These are phyloP conservation scores for Candida andamanensis DNA, from an alignment of 805 yeast species.

Conservation along the genomic window DNA sequence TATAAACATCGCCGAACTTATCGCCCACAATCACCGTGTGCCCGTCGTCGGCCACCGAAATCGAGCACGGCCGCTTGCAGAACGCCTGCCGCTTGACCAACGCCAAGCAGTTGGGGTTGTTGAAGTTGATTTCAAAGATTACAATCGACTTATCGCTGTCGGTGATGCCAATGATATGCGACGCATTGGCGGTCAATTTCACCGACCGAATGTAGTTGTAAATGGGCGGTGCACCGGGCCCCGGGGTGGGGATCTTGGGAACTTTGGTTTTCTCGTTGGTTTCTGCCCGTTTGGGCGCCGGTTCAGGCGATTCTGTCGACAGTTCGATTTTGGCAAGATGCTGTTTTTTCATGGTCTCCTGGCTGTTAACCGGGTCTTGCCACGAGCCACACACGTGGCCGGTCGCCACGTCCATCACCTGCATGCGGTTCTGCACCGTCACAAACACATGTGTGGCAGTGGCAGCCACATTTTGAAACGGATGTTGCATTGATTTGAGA, in stretches of 20 bases:
- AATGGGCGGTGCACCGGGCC: slow-evolving; percentile 64
- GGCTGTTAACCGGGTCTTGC: slow-evolving; percentile 54
- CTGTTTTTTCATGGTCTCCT: slow-evolving; percentile 42
- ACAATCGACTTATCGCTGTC: slow-evolving; percentile 81
- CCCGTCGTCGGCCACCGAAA: slow-evolving; percentile 53
- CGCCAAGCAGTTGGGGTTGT: slow-evolving; percentile 37
- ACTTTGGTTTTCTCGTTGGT: slow-evolving; percentile 24
- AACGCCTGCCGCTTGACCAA: slow-evolving; percentile 67
- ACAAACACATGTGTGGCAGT: slow-evolving; percentile 48
- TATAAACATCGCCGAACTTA: slow-evolving; percentile 93
- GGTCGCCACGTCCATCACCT: slow-evolving; percentile 40
- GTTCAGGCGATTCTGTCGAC: slow-evolving; percentile 18
- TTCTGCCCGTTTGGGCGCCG: slow-evolving; percentile 21
- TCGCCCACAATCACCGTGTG: slow-evolving; percentile 68
- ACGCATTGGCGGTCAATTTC: slow-evolving; percentile 45
- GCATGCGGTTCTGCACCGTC: slow-evolving; percentile 54
- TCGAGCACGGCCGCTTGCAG: slow-evolving; percentile 90
- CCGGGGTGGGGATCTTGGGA: slow-evolving; percentile 57
- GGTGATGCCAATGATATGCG: slow-evolving; percentile 60
- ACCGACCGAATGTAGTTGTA: slow-evolving; percentile 67
- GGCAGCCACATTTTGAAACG: slow-evolving; percentile 55
- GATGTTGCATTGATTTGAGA: slow-evolving; percentile 51
- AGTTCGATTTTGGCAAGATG: slow-evolving; percentile 38
- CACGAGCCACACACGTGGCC: slow-evolving; percentile 52
- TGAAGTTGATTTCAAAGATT: slow-evolving; percentile 45